phyloP scores from a whole-genome alignment of 495 filamentous ascomycete genomes.

The Xylaria bambusicola region DNA sequence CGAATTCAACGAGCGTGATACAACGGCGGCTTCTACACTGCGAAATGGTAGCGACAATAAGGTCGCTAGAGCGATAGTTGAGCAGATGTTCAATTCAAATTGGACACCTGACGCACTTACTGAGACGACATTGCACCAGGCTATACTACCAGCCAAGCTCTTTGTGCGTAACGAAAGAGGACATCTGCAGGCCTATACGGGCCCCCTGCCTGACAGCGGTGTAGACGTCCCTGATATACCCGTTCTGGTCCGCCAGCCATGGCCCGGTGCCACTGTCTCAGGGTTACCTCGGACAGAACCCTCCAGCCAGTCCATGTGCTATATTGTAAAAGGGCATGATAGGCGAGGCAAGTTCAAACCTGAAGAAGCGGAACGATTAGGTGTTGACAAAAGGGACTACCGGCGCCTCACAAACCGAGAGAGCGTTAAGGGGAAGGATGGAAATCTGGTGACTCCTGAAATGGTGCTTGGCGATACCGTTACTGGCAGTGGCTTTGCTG shows the following conservation, averaged over 20 bases:
- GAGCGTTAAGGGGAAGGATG: constrained; percentile 54
- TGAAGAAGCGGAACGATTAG: constrained; percentile 59
- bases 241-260: constrained; percentile 76
- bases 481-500: constrained; percentile 61
- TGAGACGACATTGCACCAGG: constrained; percentile 64
- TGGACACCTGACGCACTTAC: constrained; percentile 72
- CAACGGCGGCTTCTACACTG: constrained; percentile 10
- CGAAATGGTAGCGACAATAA: constrained; percentile 45
- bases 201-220: constrained; percentile 58
- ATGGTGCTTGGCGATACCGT: constrained; percentile 49
- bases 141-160: constrained; percentile 66
- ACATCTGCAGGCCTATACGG: constrained; percentile 66
- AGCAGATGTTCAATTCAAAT: constrained; percentile 78
- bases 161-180: constrained; percentile 68
- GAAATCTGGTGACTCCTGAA: constrained; percentile 56
- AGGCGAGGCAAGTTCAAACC: constrained; percentile 78
- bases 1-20: constrained; percentile 44
- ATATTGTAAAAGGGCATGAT: constrained; percentile 74
- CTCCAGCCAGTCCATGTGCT: constrained; percentile 70
- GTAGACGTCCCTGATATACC: constrained; percentile 61
- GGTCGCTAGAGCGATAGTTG: constrained; percentile 61
- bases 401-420: constrained; percentile 51
- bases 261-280: constrained; percentile 71
- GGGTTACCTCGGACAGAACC: constrained; percentile 66
- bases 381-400: constrained; percentile 59